phyloP scores from a whole-genome alignment of 2,329 filamentous ascomycete species.

The Pseudogymnoascus sp. region DNA sequence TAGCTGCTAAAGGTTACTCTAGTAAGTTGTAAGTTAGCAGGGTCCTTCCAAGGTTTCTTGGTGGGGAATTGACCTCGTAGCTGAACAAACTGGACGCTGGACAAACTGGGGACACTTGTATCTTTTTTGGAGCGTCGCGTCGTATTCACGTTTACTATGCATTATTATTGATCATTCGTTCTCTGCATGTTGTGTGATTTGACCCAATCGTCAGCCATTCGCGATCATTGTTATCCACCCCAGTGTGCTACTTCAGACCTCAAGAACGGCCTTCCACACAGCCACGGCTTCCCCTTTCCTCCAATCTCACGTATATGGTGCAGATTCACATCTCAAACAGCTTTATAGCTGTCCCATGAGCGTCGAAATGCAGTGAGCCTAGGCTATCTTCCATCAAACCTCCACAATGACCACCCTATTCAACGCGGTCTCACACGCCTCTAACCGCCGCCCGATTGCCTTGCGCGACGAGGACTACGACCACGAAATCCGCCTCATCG shows the following conservation, averaged over 20 bases:
- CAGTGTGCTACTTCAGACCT: background rate
- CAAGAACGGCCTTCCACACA: background rate
- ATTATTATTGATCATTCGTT: background rate
- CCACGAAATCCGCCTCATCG: slow-evolving; percentile 64
- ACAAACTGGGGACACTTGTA: background rate
- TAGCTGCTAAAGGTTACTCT: background rate
- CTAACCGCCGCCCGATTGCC: slow-evolving; percentile 43
- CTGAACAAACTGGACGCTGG: background rate
- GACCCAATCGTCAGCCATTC: background rate
- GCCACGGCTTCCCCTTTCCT: background rate
- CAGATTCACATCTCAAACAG: background rate
- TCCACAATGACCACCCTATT: slow-evolving; percentile 18
- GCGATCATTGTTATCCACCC: background rate
- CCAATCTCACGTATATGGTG: slow-evolving; percentile 1
- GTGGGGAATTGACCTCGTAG: background rate
- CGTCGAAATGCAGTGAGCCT: background rate
- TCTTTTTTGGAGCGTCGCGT: background rate
- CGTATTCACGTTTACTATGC: background rate
- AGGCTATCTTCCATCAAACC: background rate
- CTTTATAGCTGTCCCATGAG: background rate
- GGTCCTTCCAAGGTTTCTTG: slow-evolving; percentile 4
- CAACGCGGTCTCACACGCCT: slow-evolving; percentile 19
- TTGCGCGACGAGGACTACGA: slow-evolving; percentile 58
- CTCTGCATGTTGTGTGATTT: background rate
- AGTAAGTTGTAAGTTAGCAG: slow-evolving; percentile 2